Evolutionary conservation across 768 basidiomycete genomes (phyloP).

Genomic region (Pleurotus pulmonarius): DNA sequence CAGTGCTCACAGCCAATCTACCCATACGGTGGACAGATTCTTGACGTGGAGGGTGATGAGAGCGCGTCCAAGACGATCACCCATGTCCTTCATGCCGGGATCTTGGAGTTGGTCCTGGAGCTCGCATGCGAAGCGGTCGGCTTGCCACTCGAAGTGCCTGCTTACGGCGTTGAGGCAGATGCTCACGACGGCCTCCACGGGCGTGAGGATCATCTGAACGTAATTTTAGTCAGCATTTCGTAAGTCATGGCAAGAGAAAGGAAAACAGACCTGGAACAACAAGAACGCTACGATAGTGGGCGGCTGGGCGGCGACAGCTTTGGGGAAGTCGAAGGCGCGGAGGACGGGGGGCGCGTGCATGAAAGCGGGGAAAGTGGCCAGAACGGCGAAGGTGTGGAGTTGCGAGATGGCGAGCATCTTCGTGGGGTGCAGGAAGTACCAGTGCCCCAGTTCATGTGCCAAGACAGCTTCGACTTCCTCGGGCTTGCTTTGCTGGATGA

Average conservation of each 20-base stretch:
- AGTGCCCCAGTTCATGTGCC: constrained; percentile 96
- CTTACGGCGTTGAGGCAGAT: constrained; percentile 80
- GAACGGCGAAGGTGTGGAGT: constrained; percentile 81
- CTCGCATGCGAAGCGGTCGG: constrained; percentile 83
- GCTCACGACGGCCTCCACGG: constrained; percentile 69
- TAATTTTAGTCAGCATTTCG: too few species aligned
- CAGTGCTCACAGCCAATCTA: constrained; percentile 78
- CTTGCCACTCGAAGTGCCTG: constrained; percentile 88
- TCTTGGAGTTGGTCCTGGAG: constrained; percentile 46
- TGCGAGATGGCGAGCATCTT: constrained; percentile 87
- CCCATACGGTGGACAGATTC: constrained; percentile 91
- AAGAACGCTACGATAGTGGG: constrained; percentile 86
- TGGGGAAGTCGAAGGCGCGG: constrained; percentile 76
- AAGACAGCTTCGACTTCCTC: constrained; percentile 98
- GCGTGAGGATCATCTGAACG: constrained; percentile 71
- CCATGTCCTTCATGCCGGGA: constrained; percentile 71
- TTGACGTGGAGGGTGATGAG: constrained; percentile 85
- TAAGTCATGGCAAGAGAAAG: neutral
- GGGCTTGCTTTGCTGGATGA: constrained; percentile 86
- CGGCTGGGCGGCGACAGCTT: constrained; percentile 55
- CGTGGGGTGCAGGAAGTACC: constrained; percentile 88
- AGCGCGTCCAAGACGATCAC: constrained; percentile 77
- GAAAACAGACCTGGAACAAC: constrained; percentile 62
- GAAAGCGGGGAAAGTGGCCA: constrained; percentile 89
- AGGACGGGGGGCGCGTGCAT: constrained; percentile 76